Base-by-base conservation (phyloP, 2,329 filamentous ascomycete genomes). In the Fusarium sp. region DNA sequence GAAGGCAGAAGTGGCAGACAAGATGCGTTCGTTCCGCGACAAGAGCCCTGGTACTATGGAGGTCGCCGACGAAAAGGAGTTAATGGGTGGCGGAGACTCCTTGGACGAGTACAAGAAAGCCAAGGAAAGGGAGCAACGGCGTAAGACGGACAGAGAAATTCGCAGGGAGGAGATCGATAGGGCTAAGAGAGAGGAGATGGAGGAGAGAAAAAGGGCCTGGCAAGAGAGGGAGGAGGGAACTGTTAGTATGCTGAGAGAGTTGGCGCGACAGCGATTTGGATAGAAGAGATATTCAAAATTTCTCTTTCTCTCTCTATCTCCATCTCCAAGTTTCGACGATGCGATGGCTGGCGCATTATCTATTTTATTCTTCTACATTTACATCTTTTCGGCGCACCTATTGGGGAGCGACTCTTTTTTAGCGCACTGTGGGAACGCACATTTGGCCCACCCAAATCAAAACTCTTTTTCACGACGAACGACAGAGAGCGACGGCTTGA, bases 121-220 rank as follows among this genome's bases (percentile, higher is more conserved):
- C 76, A 88, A 91, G 78, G 86, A 87, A 70, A 86, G 83, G 59
- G 83, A 88, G 72, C 87, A 93, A 80, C 82, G 87, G 71, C 90
- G 90, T 80, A 96, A 95, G 84, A 93, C 89, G 71, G 94, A 97
- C 78, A 80, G 94, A 52, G 93, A 97, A 83, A 81, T 96, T 17
- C 81, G 93, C 61, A 86, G 92, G 73, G 94, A 97, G 78, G 94
- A 97, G 80, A 85, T 93, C 58, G 80, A 91, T 64, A 81, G 93
- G 74, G 93, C 93, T 13, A 87, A 88, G 75, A 84, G 85, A 62
- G 93, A 89, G 46, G 94, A 97, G 83, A 84, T 94, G 71, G 93
- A 97, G 76, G 92, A 94, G 81, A 86, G 89, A 71, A 75, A 94
- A 51, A 83, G 85, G 71, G 88, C 86, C 68, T 90, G 92, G 78